Evolutionary conservation across 257 asterid species (phyloP).

Genomic region (Osmanthus fragrans): DNA sequence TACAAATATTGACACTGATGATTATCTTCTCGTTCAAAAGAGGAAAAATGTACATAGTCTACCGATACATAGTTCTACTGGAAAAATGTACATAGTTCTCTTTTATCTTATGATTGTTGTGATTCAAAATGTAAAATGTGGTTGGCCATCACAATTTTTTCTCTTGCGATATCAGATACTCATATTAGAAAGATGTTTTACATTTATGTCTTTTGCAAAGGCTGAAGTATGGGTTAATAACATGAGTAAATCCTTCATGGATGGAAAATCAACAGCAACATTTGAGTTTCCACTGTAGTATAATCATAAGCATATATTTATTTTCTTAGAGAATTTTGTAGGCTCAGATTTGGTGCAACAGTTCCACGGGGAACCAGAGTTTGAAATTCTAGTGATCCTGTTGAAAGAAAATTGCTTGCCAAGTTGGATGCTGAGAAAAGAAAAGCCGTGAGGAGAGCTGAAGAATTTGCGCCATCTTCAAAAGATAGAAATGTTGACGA

Average conservation of each 20-base stretch:
- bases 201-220: constrained; percentile 38
- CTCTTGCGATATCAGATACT: not conserved
- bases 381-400: constrained; percentile 45
- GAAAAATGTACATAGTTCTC: not conserved
- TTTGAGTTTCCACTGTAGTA: constrained; percentile 16
- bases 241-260: constrained; percentile 49
- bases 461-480: constrained; percentile 33
- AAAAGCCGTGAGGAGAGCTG: constrained; percentile 37
- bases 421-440: constrained; percentile 30
- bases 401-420: constrained; percentile 50
- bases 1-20: no score
- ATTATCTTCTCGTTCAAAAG: no score
- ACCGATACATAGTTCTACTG: not conserved
- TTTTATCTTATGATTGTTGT: not conserved
- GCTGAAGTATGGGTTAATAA: constrained; percentile 79
- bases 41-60: no score
- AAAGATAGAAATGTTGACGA: constrained; percentile 42
- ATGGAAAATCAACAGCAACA: constrained; percentile 34
- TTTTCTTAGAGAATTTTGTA: constrained; percentile 26
- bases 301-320: constrained; percentile 12
- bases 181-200: no score
- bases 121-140: not conserved
- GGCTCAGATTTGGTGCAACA: constrained; percentile 89
- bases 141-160: not conserved
- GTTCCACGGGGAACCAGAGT: constrained; percentile 54